Evolutionary conservation across 345 rosid genomes (phyloP).

Genomic region (Combretum micranthum): DNA sequence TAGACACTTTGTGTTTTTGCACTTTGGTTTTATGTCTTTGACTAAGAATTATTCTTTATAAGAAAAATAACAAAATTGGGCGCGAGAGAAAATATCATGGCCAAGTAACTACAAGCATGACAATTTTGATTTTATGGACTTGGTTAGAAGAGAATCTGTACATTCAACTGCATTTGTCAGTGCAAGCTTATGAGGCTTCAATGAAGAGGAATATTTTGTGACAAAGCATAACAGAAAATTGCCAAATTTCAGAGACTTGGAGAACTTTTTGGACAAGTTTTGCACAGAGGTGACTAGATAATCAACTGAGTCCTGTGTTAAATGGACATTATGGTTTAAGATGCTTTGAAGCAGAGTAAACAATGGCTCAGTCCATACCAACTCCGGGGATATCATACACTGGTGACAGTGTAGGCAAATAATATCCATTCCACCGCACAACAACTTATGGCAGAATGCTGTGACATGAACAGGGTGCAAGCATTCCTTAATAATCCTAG

Average conservation of each 20-base stretch:
- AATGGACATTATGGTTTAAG: slow-evolving; percentile 41
- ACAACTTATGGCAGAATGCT: slow-evolving; percentile 60
- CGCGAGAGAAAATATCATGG: slow-evolving; percentile 1
- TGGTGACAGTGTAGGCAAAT: slow-evolving; percentile 52
- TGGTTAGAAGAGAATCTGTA: slow-evolving; percentile 62
- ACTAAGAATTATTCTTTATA: background rate
- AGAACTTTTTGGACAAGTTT: slow-evolving; percentile 32
- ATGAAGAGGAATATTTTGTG: slow-evolving; percentile 37
- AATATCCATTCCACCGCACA: slow-evolving; percentile 39
- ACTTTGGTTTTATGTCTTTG: too few relatives aligned
- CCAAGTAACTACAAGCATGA: slow-evolving; percentile 31
- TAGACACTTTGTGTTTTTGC: too few relatives aligned
- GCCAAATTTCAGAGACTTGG: slow-evolving; percentile 60
- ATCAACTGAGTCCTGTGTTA: slow-evolving; percentile 58
- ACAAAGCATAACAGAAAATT: slow-evolving; percentile 55
- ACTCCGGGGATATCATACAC: slow-evolving; percentile 36
- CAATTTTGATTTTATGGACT: slow-evolving; percentile 53
- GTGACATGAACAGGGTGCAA: slow-evolving; percentile 71
- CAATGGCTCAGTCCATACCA: slow-evolving; percentile 64
- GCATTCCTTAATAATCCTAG: slow-evolving; percentile 61
- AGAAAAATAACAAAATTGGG: background rate
- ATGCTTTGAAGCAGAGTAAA: slow-evolving; percentile 56
- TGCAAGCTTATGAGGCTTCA: slow-evolving; percentile 41
- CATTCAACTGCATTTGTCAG: slow-evolving; percentile 45
- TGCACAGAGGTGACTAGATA: slow-evolving; percentile 30